phyloP scores from a whole-genome alignment of 176 grass and related monocot genomes.

The Tillandsia leiboldiana region DNA sequence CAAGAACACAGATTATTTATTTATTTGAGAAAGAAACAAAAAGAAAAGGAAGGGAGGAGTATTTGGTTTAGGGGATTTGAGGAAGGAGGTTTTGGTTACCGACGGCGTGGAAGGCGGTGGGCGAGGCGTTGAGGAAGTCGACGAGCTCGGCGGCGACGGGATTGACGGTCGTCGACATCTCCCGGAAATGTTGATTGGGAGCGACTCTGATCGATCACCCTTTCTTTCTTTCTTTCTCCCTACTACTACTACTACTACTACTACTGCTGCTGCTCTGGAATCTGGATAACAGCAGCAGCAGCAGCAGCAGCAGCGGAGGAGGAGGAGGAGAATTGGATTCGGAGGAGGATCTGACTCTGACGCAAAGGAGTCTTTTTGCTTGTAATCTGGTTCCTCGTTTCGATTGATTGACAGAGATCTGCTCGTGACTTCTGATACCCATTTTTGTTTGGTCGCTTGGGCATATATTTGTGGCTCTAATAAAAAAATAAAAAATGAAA shows the following conservation, averaged over 20 bases:
- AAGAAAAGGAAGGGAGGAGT: constrained; percentile 14
- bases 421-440: neutral
- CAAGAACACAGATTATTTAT: neutral
- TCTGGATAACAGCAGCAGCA: too few species aligned
- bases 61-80: constrained; percentile 28
- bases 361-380: neutral
- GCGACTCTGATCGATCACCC: too few species aligned
- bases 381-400: neutral
- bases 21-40: neutral
- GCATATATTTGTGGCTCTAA: too few species aligned
- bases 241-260: neutral
- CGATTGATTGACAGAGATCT: neutral
- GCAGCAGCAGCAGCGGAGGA: too few species aligned
- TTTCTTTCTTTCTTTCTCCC: neutral
- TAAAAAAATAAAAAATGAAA: too few species aligned
- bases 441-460: too few species aligned
- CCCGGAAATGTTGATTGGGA: too few species aligned
- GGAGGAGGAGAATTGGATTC: too few species aligned
- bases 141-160: constrained; percentile 32
- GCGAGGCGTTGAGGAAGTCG: constrained; percentile 46
- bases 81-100: constrained; percentile 27
- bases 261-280: too few species aligned
- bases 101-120: constrained; percentile 49
- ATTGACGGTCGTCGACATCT: constrained; percentile 17
- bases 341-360: neutral